Percentiles rank a stretch among this genome's conserved stretches.
These are phyloP conservation scores for Venturia aucupariae DNA, from an alignment of 2,329 filamentous ascomycete genomes.

Conservation along the genomic window DNA sequence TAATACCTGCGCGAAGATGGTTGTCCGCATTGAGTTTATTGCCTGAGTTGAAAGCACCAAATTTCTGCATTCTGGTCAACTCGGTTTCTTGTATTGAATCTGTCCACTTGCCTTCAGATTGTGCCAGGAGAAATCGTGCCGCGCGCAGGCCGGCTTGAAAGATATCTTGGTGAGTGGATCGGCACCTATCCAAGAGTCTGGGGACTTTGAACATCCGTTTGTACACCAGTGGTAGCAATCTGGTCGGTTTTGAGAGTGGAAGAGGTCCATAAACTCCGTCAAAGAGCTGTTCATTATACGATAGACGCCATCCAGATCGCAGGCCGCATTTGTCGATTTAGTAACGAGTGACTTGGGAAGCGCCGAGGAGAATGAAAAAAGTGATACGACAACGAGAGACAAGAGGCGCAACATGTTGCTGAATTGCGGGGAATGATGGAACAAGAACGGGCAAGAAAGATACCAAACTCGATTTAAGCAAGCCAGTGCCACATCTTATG, in stretches of 20 bases:
- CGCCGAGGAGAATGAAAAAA: neutral
- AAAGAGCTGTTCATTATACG: constrained; percentile 8
- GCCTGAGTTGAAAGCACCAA: constrained; percentile 1
- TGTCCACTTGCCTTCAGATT: neutral
- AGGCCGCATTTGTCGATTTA: neutral
- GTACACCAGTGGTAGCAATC: constrained; percentile 11
- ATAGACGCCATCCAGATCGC: constrained; percentile 3
- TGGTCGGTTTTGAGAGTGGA: constrained; percentile 2
- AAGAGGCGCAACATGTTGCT: neutral
- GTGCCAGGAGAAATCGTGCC: constrained; percentile 11
- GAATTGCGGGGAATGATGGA: neutral
- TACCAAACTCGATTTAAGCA: neutral
- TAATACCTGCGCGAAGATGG: neutral
- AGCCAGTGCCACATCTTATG: neutral
- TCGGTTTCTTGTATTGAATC: neutral
- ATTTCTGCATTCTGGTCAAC: neutral
- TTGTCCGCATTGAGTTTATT: constrained; percentile 5
- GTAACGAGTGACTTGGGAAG: neutral
- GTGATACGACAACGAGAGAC: neutral
- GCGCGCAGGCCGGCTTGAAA: constrained; percentile 6
- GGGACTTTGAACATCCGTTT: constrained; percentile 2
- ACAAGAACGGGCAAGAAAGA: neutral
- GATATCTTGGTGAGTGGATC: neutral
- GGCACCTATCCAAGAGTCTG: constrained; percentile 3
- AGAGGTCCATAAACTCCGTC: neutral